Base-by-base conservation (phyloP, 129 eudicot genomes). In the Flaveria ramosissima region DNA sequence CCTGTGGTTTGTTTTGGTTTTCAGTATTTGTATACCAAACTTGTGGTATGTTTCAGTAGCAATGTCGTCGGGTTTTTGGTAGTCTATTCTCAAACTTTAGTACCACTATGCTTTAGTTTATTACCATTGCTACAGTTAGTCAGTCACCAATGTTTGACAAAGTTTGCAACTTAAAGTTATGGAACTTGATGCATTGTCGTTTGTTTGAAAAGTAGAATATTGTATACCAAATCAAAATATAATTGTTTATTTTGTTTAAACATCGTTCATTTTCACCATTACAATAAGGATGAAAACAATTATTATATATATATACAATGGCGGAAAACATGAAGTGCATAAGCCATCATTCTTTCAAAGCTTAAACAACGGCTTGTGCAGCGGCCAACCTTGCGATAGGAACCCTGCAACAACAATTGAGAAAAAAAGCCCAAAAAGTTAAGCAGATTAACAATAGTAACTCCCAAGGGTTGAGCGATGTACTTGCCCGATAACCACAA, bases 361-460 rank as follows among this genome's bases (percentile, higher is more conserved):
- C 48, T 86, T 73, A 85, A 19, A 72, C 96, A 60, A 77, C 94
- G 57, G 83, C 93, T 75, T 92, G 98, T 14, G 98, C 98, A 51
- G 98, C 98, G 61, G 98, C 98, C 21, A 92, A 78, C 90, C 98
- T 84, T 20, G 98, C 98, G 70, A 92, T 90, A 23, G 98, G 98
- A 68, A 92, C 96, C 88, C 98, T 92, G 88, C 32, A 46, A 30
- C 43, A 67, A 73, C 23, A 57, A 57, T 13, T 17, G 36, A 50
- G 26, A 19, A 36, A 67, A 11, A 8, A 67, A 26, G 32, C 16
- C 36, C 21, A 14, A 9, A 71, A 6, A 45, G 36, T 20, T 52
- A 5, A 6, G 47, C 21, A 17, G 4, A 10, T n/a, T 15, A 57
- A 9, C 32, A 56, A 48, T 23, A 43, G 13, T 16, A 71, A 12